Evolutionary conservation across 225 moss, liverwort and hornwort genomes (phyloP).

Genomic region (Polytrichum commune): DNA sequence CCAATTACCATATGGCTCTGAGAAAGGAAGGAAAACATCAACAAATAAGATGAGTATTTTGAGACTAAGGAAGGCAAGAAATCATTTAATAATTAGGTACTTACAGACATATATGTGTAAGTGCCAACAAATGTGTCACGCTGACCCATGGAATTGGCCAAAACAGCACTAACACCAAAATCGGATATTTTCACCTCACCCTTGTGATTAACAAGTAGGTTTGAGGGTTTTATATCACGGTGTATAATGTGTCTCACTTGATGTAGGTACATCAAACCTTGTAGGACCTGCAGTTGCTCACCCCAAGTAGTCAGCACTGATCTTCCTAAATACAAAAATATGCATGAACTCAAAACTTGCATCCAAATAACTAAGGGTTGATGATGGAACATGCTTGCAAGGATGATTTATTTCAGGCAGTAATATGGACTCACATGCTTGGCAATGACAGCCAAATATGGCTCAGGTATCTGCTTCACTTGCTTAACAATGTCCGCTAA

Average conservation of each 20-base stretch:
- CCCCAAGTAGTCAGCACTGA: no score
- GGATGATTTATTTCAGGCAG: not conserved
- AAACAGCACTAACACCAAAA: conserved; percentile 78
- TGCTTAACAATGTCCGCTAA: conserved; percentile 68
- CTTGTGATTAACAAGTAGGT: conserved; percentile 67
- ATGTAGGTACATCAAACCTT: conserved; percentile 72
- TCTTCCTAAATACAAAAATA: not conserved
- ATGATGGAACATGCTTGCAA: not conserved
- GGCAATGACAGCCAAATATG: conserved; percentile 66
- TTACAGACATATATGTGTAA: conserved; percentile 80
- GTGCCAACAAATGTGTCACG: conserved; percentile 77
- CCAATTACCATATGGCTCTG: not conserved
- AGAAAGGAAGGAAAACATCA: not conserved
- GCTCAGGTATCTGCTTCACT: conserved; percentile 61
- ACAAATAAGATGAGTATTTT: not conserved
- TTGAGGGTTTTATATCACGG: conserved; percentile 81
- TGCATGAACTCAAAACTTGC: no score
- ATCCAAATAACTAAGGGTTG: not conserved
- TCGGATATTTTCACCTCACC: conserved; percentile 85
- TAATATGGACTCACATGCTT: conserved; percentile 45
- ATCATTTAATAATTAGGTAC: conserved; percentile 4
- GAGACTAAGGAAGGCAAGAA: not conserved
- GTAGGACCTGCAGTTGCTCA: conserved; percentile 43
- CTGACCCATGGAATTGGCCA: conserved; percentile 74
- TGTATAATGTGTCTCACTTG: conserved; percentile 75